phyloP scores from a whole-genome alignment of 169 alveolate species.

The Plasmodium fragile region DNA sequence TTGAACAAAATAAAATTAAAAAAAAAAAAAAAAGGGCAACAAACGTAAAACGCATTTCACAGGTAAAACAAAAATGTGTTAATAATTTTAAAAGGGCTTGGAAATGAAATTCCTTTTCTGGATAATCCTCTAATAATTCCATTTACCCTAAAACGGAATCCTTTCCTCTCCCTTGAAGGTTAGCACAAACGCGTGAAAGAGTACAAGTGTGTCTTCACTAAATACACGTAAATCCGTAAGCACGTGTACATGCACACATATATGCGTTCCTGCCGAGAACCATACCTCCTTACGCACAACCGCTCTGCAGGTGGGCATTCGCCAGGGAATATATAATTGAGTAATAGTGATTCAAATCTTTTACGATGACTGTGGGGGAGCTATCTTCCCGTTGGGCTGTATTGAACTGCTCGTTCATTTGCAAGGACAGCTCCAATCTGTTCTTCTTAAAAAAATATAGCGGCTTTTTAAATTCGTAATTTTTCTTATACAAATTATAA shows the following conservation, averaged over 20 bases:
- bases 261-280: neutral
- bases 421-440: slow-evolving; percentile 48
- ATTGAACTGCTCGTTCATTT: slow-evolving; percentile 41
- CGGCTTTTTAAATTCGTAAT: slow-evolving; percentile 75
- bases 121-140: neutral
- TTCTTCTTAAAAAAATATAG: slow-evolving; percentile 56
- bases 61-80: neutral
- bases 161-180: neutral
- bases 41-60: neutral
- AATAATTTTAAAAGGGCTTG: neutral
- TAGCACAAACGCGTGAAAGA: neutral
- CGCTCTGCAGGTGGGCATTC: slow-evolving; percentile 23
- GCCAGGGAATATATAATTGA: slow-evolving; percentile 48
- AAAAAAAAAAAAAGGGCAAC: neutral
- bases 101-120: neutral
- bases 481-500: slow-evolving; percentile 73
- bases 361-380: slow-evolving; percentile 23
- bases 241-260: slow-evolving; percentile 6
- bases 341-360: slow-evolving; percentile 60
- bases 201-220: neutral
- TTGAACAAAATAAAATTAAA: neutral
- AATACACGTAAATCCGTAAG: neutral
- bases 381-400: slow-evolving; percentile 22
- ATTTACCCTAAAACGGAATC: neutral
- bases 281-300: neutral